These are phyloP conservation scores for Sugiyamaella neomexicana DNA, from an alignment of 1,139 yeast genomes.

Conservation along the genomic window DNA sequence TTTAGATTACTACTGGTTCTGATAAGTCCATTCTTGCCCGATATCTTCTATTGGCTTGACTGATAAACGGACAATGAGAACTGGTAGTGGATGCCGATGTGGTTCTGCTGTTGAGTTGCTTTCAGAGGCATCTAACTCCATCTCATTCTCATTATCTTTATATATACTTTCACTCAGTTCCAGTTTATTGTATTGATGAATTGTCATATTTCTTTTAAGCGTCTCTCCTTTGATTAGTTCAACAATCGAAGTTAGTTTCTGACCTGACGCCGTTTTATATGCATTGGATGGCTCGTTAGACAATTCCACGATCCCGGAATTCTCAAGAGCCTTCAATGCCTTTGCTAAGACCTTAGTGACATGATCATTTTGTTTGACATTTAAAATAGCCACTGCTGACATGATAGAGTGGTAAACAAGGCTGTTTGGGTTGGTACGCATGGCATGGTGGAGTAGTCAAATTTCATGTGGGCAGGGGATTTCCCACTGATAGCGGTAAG, in stretches of 20 bases:
- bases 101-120: not conserved
- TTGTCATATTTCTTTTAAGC: constrained; percentile 5
- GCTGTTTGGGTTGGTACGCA: too few relatives aligned
- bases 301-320: not conserved
- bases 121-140: not conserved
- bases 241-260: constrained; percentile 33
- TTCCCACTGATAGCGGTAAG: constrained; percentile 4
- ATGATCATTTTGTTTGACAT: constrained; percentile 8
- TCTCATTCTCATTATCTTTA: not conserved
- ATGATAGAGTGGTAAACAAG: not conserved
- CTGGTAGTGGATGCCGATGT: not conserved
- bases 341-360: not conserved
- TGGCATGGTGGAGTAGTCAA: not conserved
- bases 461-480: constrained; percentile 10
- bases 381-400: not conserved
- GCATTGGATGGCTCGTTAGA: not conserved
- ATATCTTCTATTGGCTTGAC: not conserved
- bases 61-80: not conserved
- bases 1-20: not conserved
- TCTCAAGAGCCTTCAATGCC: not conserved
- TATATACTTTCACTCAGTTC: not conserved
- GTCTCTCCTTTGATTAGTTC: constrained; percentile 30
- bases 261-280: constrained; percentile 22
- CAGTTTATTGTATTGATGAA: constrained; percentile 29
- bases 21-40: not conserved